Evolutionary conservation across 2,329 filamentous ascomycete species (phyloP), one percentile per base, ranked within the genome.

Genomic region (Phialophora macrospora): DNA sequence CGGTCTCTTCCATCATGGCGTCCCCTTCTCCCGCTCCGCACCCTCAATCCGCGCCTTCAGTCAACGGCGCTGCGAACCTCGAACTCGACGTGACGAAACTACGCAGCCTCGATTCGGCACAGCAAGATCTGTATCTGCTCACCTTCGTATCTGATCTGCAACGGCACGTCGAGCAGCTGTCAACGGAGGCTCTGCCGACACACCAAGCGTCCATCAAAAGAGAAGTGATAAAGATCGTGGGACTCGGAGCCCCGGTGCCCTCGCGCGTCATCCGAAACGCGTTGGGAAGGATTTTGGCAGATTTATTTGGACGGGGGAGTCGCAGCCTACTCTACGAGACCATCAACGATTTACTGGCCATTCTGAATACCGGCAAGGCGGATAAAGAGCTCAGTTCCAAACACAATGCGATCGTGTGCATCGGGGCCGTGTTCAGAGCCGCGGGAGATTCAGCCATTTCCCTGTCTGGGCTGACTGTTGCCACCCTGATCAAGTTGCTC

Each of bases 181-280:
- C 88, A 60, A 83, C 88, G 68, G 92, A 97, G 72, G 90, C 91
- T 75, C 90, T 93, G 71, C 94, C 91, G 24, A 87, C 91, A 12
- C 91, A 97, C 80, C 95, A 99, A 78, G 88, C 93, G 73, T 91
- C 92, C 76, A 84, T 99, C 73, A 97, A 97, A 80, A 93, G 91
- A 77, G 93, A 98, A 83, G 85, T 97, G 71, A 91, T 98, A 78
- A 92, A 97, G 79, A 90, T 99, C 76, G 86, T 99, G 77, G 93
- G 89, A 74, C 86, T 99, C 46, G 77, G 88, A 56, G 85, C 92
- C 48, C 94, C 94, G 63, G 86, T 90, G 55, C 92, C 94, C 44
- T 94, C 92, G 49, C 87, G 95, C 75, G 90, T 97, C 48, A 90
- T 97, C 75, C 88, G 95, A 73, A 95, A 94, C 79, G 96, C 94